Base-by-base conservation (phyloP, 2,329 filamentous ascomycete genomes). In the Bertia moriformis region DNA sequence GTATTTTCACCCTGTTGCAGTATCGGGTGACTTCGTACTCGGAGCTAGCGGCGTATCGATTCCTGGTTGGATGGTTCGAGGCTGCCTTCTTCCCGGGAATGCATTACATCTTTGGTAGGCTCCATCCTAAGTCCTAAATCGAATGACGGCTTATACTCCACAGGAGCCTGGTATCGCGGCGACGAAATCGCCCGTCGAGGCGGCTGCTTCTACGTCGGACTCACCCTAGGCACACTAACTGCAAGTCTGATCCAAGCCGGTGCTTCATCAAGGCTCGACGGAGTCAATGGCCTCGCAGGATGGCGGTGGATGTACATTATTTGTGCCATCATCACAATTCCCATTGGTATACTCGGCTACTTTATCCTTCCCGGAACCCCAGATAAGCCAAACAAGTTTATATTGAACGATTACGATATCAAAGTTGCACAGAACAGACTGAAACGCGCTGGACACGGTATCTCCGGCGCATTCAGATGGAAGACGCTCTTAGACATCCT, bases 251-350 rank as follows among this genome's bases (percentile, higher is more conserved):
- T 72, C 39, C 61, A 65, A 44, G 57, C 61, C 2, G 63, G 58
- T 0, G 57, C 63, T 3, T 60, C 58, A 1, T 45, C 53, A 1
- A 49, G 57, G 1, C 52, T 67, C 0, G 54, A 66, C 24, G 64
- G 61, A 1, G 54, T 67, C 3, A 50, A 61, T 18, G 66, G 66
- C 0, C 52, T 69, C 0, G 58, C 58, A 1, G 66, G 65, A 0
- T 69, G 66, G 64, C 52, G 66, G n/a, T 74, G 69, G 70, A 67
- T 73, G 56, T 73, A 71, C 45, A 66, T 71, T 36, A 67, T 71
- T 48, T 61, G 60, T 39, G 56, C 66, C 3, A 41, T 73, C 4
- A 68, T 75, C 41, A 74, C 71, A 1, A 65, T 75, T 12, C 67
- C 69, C 0, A 53, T 73, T 3, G 67, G 65, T 0, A 53, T 73